phyloP scores from a whole-genome alignment of 441 rosid species.

The Corymbia citriodora region DNA sequence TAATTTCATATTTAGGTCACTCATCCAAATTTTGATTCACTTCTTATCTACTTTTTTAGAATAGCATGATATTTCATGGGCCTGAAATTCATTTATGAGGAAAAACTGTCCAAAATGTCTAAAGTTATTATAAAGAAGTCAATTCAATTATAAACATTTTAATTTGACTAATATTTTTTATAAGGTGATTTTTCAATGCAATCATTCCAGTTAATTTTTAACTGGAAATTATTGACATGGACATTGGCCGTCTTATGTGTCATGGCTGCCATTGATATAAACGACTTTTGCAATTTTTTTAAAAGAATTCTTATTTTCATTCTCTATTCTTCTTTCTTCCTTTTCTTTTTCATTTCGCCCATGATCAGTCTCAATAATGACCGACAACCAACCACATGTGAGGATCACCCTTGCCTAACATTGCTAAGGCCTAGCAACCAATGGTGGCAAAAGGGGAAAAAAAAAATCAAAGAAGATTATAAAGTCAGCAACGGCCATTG shows the following conservation, averaged over 20 bases:
- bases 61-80: neutral
- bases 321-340: neutral
- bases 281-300: neutral
- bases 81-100: neutral
- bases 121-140: fast-evolving
- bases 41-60: neutral
- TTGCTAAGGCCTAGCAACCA: fast-evolving
- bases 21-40: neutral
- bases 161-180: neutral
- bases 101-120: fast-evolving
- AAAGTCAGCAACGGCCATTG: neutral
- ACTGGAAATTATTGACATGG: fast-evolving
- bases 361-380: neutral
- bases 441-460: fast-evolving
- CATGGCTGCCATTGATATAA: fast-evolving
- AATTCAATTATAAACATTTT: fast-evolving
- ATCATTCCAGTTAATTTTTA: fast-evolving
- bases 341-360: fast-evolving
- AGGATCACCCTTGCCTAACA: neutral
- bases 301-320: neutral
- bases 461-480: fast-evolving
- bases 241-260: fast-evolving
- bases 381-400: neutral
- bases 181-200: neutral
- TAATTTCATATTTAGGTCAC: neutral